These are phyloP conservation scores for Orbilia javanica DNA, from an alignment of 2,329 filamentous ascomycete genomes.

Conservation along the genomic window DNA sequence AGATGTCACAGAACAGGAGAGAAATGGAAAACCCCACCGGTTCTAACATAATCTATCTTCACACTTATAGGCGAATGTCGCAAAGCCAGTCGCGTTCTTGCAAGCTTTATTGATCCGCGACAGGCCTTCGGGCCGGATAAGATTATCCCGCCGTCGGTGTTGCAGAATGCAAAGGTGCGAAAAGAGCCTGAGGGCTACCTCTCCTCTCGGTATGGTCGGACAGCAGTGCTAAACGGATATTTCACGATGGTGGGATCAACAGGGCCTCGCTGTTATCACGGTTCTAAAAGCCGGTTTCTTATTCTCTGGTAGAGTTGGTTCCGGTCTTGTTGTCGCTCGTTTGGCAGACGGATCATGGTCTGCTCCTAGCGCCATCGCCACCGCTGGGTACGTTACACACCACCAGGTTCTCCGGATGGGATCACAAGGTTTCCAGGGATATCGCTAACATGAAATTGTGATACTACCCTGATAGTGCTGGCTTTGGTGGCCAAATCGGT, in stretches of 20 bases:
- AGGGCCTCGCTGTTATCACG: conserved; percentile 85
- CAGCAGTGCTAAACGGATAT: not conserved
- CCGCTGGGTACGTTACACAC: conserved; percentile 69
- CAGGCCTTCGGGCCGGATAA: conserved; percentile 97
- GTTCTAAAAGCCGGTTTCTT: conserved; percentile 90
- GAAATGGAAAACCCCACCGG: not conserved
- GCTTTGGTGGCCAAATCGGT: conserved; percentile 86
- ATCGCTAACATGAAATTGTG: conserved; percentile 25
- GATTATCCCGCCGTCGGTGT: conserved; percentile 89
- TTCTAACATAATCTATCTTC: conserved; percentile 62
- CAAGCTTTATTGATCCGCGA: conserved; percentile 91
- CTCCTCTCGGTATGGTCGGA: not conserved
- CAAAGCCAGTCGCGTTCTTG: conserved; percentile 95
- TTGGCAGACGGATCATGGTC: conserved; percentile 83
- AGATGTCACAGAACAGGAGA: not conserved
- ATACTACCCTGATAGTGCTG: conserved; percentile 69
- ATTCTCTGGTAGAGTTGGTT: conserved; percentile 83
- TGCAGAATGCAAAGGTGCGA: conserved; percentile 87
- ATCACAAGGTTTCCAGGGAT: not conserved
- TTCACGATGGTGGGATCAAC: conserved; percentile 1
- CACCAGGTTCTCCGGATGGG: not conserved
- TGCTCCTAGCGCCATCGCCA: conserved; percentile 83
- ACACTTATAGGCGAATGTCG: conserved; percentile 85
- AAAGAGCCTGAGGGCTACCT: not conserved
- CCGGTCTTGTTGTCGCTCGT: conserved; percentile 83